Percentiles rank a stretch among this genome's conserved stretches.
phyloP scores from a whole-genome alignment of 2,329 filamentous ascomycete species.

The Pseudonectria buxi region DNA sequence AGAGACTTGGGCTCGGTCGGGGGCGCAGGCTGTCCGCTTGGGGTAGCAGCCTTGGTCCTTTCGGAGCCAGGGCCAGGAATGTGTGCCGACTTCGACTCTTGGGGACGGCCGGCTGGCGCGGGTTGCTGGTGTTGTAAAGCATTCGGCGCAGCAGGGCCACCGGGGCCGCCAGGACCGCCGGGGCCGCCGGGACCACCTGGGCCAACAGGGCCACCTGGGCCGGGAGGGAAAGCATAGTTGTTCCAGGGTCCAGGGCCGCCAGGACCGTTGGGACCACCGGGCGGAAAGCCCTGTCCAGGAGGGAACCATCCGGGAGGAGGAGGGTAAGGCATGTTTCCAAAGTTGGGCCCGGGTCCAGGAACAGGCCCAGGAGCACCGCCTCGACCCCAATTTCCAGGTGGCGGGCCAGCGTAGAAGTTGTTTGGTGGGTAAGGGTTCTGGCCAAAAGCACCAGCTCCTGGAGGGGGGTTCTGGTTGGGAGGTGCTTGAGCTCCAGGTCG shows the following conservation, averaged over 20 bases:
- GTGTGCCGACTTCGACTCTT: constrained; percentile 42
- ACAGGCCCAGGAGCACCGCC: constrained; percentile 50
- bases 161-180: constrained; percentile 37
- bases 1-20: constrained; percentile 48
- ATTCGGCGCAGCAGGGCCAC: constrained; percentile 53
- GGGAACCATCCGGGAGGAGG: constrained; percentile 74
- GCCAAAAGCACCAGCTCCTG: constrained; percentile 33
- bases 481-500: constrained; percentile 29
- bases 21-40: constrained; percentile 38
- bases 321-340: constrained; percentile 71
- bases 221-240: too few relatives aligned
- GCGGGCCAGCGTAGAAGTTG: constrained; percentile 42
- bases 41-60: constrained; percentile 40
- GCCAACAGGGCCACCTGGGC: too few relatives aligned
- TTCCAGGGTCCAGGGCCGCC: too few relatives aligned
- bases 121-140: constrained; percentile 50
- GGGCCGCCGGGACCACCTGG: constrained; percentile 59
- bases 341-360: constrained; percentile 52
- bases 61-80: constrained; percentile 43
- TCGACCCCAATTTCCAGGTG: constrained; percentile 49
- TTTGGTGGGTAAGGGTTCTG: constrained; percentile 40
- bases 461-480: constrained; percentile 26
- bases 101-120: constrained; percentile 34
- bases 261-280: constrained; percentile 29
- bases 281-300: constrained; percentile 68